Base-by-base conservation (phyloP, 2,329 filamentous ascomycete genomes). In the Alternaria metachromatica region DNA sequence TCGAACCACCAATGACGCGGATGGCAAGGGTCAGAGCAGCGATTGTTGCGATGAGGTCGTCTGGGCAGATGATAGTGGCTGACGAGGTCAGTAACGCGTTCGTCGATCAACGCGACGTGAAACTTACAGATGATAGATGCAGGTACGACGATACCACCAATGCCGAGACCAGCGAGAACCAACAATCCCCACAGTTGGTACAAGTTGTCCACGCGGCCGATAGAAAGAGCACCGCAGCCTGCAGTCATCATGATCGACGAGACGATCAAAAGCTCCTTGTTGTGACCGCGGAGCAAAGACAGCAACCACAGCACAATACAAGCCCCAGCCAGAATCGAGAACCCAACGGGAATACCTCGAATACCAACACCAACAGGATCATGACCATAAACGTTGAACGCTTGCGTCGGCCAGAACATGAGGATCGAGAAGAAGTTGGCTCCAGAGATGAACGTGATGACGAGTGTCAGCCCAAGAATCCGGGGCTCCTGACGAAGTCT, bases 31-130 rank as follows among this genome's bases (percentile, higher is more conserved):
- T 91, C 12, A 92, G 80, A 4, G 90, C 88, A 1, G 89, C 86
- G 51, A 91, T 85, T 1, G 89, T 91, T 21, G 88, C 90, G 67
- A 92, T 91, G 3, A 92, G 83, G 62, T 91, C 89, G 72, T 89
- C 87, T 0, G 89, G 89, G 67, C 88, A 90, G 69, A 92, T 88
- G 71, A 92, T 90, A 3, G 88, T 89, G 5, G 87, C 87, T 69
- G 10, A 9, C 6, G 7, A 15, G 13, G 9, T 70, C 11, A 70
- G 67, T 5, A 13, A 33, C 3, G 41, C 9, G 15, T 57, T 41
- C 5, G 6, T 13, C 12, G 21, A 51, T 6, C 2, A 13, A 13
- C 18, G n/a, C 13, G 21, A 18, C 3, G 12, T 3, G 9, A 41
- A 26, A 62, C 67, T 63, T 63, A 68, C 65, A 71, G n/a, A 91